Percentiles rank a stretch among this genome's conserved stretches.
These are phyloP conservation scores for Balansia obtecta DNA, from an alignment of 2,329 filamentous ascomycete species.

Conservation along the genomic window DNA sequence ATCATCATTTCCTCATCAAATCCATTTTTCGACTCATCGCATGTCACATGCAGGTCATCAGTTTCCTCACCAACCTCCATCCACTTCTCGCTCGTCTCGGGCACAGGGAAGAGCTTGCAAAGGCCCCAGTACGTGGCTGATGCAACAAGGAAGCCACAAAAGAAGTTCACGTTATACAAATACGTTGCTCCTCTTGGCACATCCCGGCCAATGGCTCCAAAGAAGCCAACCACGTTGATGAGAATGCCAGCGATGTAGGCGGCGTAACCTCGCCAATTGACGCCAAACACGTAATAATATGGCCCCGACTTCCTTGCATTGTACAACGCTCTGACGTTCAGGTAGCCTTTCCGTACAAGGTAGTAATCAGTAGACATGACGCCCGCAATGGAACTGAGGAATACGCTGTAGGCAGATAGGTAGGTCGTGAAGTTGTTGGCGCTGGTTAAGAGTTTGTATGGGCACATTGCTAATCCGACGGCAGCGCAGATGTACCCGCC, in stretches of 20 bases:
- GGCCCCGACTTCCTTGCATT: slow-evolving; percentile 51
- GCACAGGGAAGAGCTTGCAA: slow-evolving; percentile 57
- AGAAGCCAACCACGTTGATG: slow-evolving; percentile 87
- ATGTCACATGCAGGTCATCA: slow-evolving; percentile 37
- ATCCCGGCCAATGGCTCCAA: slow-evolving; percentile 56
- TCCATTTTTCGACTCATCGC: slow-evolving; percentile 26
- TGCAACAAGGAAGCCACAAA: slow-evolving; percentile 67
- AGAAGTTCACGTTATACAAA: slow-evolving; percentile 86
- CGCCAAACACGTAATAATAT: slow-evolving; percentile 63
- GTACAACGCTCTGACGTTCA: slow-evolving; percentile 70
- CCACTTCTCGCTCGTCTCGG: slow-evolving; percentile 64
- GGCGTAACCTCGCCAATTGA: slow-evolving; percentile 74
- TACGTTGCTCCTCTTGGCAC: slow-evolving; percentile 73
- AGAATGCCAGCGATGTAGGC: slow-evolving; percentile 76
- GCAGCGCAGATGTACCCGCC: slow-evolving; percentile 76
- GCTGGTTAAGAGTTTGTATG: slow-evolving; percentile 63
- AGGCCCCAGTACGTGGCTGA: slow-evolving; percentile 54
- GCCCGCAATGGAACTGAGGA: slow-evolving; percentile 87
- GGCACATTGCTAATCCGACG: slow-evolving; percentile 75
- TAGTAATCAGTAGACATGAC: slow-evolving; percentile 88
- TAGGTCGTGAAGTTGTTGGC: slow-evolving; percentile 85
- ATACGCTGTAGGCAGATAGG: slow-evolving; percentile 83
- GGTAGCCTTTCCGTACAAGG: slow-evolving; percentile 67
- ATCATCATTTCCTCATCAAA: slow-evolving; percentile 24
- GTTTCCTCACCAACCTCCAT: slow-evolving; percentile 60